phyloP scores from a whole-genome alignment of 2,329 filamentous ascomycete species.

The Fusarium globosum region DNA sequence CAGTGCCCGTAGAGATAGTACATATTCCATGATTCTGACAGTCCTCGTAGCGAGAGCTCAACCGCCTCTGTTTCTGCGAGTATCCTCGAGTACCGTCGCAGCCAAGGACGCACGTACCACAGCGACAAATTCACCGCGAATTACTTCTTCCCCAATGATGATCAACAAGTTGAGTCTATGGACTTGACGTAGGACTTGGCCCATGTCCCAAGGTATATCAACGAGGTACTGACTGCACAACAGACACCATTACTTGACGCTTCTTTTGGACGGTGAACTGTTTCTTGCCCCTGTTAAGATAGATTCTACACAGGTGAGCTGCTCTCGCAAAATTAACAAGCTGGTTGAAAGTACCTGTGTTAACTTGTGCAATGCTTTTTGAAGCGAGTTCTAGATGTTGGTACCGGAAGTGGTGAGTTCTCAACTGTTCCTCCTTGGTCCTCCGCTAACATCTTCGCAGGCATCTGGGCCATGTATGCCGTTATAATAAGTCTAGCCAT shows the following conservation, averaged over 20 bases:
- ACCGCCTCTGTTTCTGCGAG: conserved; percentile 1
- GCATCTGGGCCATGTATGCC: background rate
- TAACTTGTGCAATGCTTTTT: rapidly evolving
- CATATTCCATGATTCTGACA: rapidly evolving
- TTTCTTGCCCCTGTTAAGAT: background rate
- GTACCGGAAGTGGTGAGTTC: background rate
- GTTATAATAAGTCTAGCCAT: rapidly evolving
- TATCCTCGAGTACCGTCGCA: background rate
- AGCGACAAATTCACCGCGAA: conserved; percentile 1
- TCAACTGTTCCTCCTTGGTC: rapidly evolving
- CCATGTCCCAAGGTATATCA: rapidly evolving
- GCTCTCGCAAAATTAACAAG: rapidly evolving
- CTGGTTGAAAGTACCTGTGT: rapidly evolving
- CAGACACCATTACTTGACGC: background rate
- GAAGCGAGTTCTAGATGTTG: background rate
- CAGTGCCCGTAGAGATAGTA: rapidly evolving
- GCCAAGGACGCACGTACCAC: background rate
- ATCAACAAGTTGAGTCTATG: conserved; percentile 2
- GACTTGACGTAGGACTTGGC: background rate
- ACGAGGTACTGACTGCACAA: rapidly evolving
- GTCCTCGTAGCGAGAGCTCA: background rate
- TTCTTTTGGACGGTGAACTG: background rate
- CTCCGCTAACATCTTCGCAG: background rate
- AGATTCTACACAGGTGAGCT: background rate
- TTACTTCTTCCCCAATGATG: conserved; percentile 1